These are phyloP conservation scores for Pleurotus ostreatus DNA, from an alignment of 768 basidiomycete species.

Conservation along the genomic window DNA sequence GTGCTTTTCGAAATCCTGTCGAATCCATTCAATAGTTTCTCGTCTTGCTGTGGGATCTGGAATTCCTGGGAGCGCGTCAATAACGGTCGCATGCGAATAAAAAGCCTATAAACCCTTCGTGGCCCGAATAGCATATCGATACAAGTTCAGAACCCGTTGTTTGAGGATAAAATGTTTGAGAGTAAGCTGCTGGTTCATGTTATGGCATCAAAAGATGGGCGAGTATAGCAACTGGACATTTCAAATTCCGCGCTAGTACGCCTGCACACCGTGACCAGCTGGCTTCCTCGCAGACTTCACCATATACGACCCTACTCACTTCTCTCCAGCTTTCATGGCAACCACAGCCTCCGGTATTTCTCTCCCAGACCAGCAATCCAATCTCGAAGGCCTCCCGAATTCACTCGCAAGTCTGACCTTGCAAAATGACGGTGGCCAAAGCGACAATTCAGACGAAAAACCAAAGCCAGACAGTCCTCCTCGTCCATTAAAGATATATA, in stretches of 20 bases:
- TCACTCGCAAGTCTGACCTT: constrained; percentile 27
- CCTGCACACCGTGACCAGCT: not conserved
- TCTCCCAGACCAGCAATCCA: not conserved
- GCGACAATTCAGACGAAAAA: constrained; percentile 18
- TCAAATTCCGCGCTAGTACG: constrained; percentile 11
- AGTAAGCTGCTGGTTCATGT: constrained; percentile 28
- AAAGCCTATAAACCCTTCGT: constrained; percentile 48
- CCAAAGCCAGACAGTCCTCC: constrained; percentile 26
- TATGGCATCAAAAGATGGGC: constrained; percentile 5
- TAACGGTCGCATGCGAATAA: not conserved
- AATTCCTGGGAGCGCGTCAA: constrained; percentile 40
- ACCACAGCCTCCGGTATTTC: not conserved
- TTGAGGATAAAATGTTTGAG: constrained; percentile 76
- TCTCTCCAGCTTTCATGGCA: not conserved
- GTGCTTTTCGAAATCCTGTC: constrained; percentile 66
- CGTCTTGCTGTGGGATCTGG: constrained; percentile 54
- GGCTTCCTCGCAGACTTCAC: not conserved
- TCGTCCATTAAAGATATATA: constrained; percentile 60
- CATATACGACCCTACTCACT: constrained; percentile 5
- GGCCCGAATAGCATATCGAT: constrained; percentile 65
- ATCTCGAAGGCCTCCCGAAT: not conserved
- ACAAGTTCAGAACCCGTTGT: constrained; percentile 55
- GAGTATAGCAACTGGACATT: constrained; percentile 10
- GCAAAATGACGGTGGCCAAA: constrained; percentile 21
- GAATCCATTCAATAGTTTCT: constrained; percentile 73